phyloP scores from a whole-genome alignment of 768 basidiomycete species.

The Hygrophoropsis aurantiaca region DNA sequence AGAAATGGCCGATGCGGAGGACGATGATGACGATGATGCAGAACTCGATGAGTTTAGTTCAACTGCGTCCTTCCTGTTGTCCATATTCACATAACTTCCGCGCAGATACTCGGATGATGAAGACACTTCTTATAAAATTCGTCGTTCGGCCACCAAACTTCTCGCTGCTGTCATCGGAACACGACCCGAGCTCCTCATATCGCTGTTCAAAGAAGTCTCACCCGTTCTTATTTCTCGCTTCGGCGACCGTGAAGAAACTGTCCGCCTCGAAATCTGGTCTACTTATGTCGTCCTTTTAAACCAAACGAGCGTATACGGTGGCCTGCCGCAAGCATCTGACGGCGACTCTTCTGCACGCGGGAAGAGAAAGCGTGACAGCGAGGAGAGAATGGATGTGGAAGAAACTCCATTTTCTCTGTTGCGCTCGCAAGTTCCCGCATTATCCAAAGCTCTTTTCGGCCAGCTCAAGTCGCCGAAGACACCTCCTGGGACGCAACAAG shows the following conservation, averaged over 20 bases:
- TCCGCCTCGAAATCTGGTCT: conserved; percentile 88
- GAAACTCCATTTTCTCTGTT: conserved; percentile 75
- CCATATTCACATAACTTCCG: conserved; percentile 8
- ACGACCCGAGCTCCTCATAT: conserved; percentile 79
- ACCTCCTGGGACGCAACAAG: conserved; percentile 72
- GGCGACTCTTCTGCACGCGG: conserved; percentile 47
- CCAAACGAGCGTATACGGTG: conserved; percentile 82
- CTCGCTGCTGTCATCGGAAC: conserved; percentile 84
- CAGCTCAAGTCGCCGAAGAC: conserved; percentile 86
- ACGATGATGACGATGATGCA: conserved; percentile 78
- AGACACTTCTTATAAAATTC: conserved; percentile 96
- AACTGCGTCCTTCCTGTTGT: not conserved
- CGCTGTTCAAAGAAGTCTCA: conserved; percentile 82
- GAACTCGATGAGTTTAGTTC: conserved; percentile 64
- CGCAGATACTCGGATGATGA: conserved; percentile 94
- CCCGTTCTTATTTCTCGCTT: conserved; percentile 90
- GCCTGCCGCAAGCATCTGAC: conserved; percentile 52
- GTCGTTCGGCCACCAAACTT: conserved; percentile 90
- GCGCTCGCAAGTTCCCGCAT: conserved; percentile 68
- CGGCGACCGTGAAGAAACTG: conserved; percentile 93
- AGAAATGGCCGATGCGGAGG: conserved; percentile 54
- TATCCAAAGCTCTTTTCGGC: conserved; percentile 80
- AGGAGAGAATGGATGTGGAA: conserved; percentile 69
- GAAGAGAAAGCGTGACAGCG: conserved; percentile 78
- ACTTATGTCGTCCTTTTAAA: conserved; percentile 80